Evolutionary conservation across 331 rosid genomes (phyloP), one percentile per base, ranked within the genome.

Genomic region (Saraca asoca): DNA sequence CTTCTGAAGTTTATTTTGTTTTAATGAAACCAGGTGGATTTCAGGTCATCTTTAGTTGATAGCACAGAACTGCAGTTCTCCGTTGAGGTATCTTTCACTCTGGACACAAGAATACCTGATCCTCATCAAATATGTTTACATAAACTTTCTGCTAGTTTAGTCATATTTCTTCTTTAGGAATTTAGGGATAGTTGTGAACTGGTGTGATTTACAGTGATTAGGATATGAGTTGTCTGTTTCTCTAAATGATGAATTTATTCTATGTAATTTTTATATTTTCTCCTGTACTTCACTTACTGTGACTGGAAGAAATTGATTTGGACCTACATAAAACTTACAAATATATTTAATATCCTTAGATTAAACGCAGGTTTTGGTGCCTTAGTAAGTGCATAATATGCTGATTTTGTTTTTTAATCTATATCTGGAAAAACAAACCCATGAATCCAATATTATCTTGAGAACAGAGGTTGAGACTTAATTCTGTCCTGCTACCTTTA

Each of bases 61-160:
- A 75, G 97, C 70, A 16, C 81, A 39, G 96, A 85, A 52, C 88
- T 94, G 44, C 96, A 86, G 73, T 94, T 94, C 80, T 80, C 83
- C 45, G 53, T 81, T 13, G 97, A 94, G 97, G 99, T 94, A 78
- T 53, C 59, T 45, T 53, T 20, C 51, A 33, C 53, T 73, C 44
- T 51, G 54, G 54, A 64, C 64, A 51, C 59, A 15, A 14, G 16
- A 50, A 55, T 24, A 24, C 31, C 31, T 3, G 31, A 24, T 3
- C 31, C 3, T 24, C 31, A 24, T 24, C 31, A 24, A 24, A 1
- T 24, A 24, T 24, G 31, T 24, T 1, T 24, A 24, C 31, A 24
- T 24, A 24, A 24, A 24, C 31, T 24, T 24, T 24, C 1, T 24
- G 31, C 31, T 24, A 24, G 31, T 1, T 24, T 24, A 24, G 31